Base-by-base conservation (phyloP, 164 flowering plant species). In the Tinospora cordifolia region DNA sequence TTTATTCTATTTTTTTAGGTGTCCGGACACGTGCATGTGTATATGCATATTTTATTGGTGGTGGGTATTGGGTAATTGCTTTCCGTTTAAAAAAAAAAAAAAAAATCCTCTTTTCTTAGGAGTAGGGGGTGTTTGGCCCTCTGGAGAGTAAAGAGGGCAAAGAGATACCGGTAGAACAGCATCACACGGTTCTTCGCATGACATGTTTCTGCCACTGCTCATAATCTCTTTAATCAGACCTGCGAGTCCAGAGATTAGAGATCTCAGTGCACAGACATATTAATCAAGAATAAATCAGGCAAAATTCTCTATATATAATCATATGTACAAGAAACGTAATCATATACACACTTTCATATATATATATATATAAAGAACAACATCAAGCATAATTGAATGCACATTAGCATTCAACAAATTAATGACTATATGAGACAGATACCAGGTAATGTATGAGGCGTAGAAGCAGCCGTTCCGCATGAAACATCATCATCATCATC, bases 381-480 rank as follows among this genome's bases (percentile, higher is more conserved):
- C 36, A 30, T 30, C 36, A 30, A 30, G 60, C 21, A 17, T 4
- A 54, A 21, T 54, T 54, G 24, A 54, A 8, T 5, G 5, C 30
- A 54, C 57, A 22, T 60, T 44, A 27, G 38, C 62, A 60, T 36
- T 26, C 21, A 47, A 73, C 19, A 34, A 2, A 73, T 47, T 11
- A 24, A 72, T 8, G 30, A 44, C 14, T 9, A 2, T 15, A 44
- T 36, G 68, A 39, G 30, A n/a, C 26, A 65, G 12, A 15, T 72
- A 94, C 99, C 97, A 77, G 99, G 98, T 76, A 95, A 82, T 65
- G 99, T 91, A 51, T 81, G 98, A 71, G 82, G 83, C 49, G 78
- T 72, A 39, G 82, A 81, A 78, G 75, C 82, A 21, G 77, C 71
- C 67, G 64, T 80, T 17, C 75, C 75, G 74, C 78, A 82, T 5